Evolutionary conservation across 495 filamentous ascomycete genomes (phyloP).

Genomic region (Beverwykella pulmonaria): DNA sequence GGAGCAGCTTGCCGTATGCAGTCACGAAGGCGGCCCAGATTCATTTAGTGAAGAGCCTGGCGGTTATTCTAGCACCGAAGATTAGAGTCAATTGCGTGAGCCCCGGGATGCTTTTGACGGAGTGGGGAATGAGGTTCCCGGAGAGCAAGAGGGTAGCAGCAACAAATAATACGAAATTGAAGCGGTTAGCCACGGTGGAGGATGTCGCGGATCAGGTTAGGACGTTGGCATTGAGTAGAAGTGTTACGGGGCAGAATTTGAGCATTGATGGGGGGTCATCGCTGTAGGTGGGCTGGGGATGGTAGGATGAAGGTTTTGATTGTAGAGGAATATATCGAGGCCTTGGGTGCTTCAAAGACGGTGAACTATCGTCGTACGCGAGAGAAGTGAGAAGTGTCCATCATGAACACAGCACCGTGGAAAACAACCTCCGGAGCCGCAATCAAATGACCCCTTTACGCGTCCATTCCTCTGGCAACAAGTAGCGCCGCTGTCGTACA

Average conservation of each 20-base stretch:
- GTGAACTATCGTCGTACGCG: too few relatives aligned
- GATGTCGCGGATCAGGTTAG: constrained; percentile 46
- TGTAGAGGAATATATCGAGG: background rate
- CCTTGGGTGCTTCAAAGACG: too few relatives aligned
- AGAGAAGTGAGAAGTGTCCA: too few relatives aligned
- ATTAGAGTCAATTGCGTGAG: constrained; percentile 59
- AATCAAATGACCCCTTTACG: too few relatives aligned
- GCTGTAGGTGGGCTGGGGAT: constrained; percentile 24
- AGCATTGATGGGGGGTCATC: constrained; percentile 42
- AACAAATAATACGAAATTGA: constrained; percentile 53
- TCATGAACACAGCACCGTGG: too few relatives aligned
- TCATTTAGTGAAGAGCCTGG: constrained; percentile 56
- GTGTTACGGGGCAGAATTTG: constrained; percentile 47
- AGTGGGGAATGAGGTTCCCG: constrained; percentile 58
- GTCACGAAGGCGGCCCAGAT: constrained; percentile 62
- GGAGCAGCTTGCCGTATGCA: constrained; percentile 44
- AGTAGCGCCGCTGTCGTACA: too few relatives aligned
- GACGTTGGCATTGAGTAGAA: constrained; percentile 41
- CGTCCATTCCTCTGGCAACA: too few relatives aligned
- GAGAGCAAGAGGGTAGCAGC: constrained; percentile 49
- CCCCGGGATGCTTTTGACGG: constrained; percentile 57
- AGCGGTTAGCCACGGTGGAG: constrained; percentile 56
- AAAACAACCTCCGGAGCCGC: too few relatives aligned
- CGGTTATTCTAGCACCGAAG: constrained; percentile 54
- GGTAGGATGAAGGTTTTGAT: background rate